phyloP scores from a whole-genome alignment of 768 basidiomycete genomes.

The Crepidotus variabilis region DNA sequence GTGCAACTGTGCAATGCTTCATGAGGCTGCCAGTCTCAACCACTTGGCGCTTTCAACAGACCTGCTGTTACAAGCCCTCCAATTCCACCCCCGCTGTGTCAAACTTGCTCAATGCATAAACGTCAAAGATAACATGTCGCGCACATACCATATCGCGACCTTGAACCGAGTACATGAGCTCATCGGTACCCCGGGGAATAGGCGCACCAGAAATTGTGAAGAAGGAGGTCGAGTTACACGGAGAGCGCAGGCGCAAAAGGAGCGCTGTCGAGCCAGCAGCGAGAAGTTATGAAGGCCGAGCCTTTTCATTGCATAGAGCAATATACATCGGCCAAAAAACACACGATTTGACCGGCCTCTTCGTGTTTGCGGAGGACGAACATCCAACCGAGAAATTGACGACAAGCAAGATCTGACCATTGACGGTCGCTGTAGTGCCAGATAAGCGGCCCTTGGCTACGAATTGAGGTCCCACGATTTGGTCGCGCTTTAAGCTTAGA shows the following conservation, averaged over 20 bases:
- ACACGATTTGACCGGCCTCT: conserved; percentile 45
- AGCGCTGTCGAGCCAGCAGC: neutral
- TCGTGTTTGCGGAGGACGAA: conserved; percentile 25
- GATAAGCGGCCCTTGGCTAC: neutral
- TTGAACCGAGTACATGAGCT: conserved; percentile 33
- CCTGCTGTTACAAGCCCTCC: conserved; percentile 45
- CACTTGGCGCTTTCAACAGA: conserved; percentile 7
- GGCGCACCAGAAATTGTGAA: conserved; percentile 9
- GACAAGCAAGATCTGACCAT: conserved; percentile 31
- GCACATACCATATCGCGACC: conserved; percentile 52
- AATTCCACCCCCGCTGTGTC: conserved; percentile 47
- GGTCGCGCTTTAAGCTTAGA: conserved; percentile 1
- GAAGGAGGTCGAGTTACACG: conserved; percentile 6
- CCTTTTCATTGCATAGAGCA: conserved; percentile 27
- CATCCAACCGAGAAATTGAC: conserved; percentile 36
- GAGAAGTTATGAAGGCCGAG: conserved; percentile 9
- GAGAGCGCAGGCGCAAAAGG: neutral
- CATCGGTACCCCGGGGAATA: conserved; percentile 16
- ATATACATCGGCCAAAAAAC: conserved; percentile 14
- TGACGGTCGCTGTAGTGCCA: neutral
- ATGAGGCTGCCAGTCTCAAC: neutral
- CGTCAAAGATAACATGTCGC: conserved; percentile 1
- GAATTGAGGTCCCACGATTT: conserved; percentile 5
- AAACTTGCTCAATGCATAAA: conserved; percentile 13
- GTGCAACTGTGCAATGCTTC: conserved; percentile 28